These are phyloP conservation scores for Paracorniculantispora psalliotae DNA, from an alignment of 2,329 filamentous ascomycete species.

Conservation along the genomic window DNA sequence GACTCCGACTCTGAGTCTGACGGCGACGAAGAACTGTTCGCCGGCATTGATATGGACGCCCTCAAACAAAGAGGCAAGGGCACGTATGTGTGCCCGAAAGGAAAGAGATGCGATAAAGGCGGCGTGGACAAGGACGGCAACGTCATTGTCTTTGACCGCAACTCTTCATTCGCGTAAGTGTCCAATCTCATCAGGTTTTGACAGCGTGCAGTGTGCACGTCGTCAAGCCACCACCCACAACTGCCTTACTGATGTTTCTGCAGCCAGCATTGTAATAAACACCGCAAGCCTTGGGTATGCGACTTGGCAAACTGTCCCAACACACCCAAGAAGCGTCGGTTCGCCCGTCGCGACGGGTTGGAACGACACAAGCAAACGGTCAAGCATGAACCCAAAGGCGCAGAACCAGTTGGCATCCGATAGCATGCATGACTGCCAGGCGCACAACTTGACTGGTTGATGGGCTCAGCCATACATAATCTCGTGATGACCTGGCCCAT, in stretches of 20 bases:
- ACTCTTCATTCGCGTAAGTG: slow-evolving; percentile 36
- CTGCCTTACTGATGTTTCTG: background rate
- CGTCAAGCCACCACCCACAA: background rate
- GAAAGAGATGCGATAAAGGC: slow-evolving; percentile 33
- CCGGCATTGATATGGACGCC: slow-evolving; percentile 34
- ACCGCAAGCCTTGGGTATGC: slow-evolving; percentile 38
- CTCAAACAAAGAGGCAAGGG: slow-evolving; percentile 37
- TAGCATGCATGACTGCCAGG: background rate
- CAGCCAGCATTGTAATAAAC: slow-evolving; percentile 40
- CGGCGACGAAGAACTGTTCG: slow-evolving; percentile 32
- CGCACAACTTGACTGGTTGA: background rate
- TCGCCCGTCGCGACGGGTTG: slow-evolving; percentile 38
- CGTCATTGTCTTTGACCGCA: slow-evolving; percentile 35
- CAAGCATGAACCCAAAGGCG: slow-evolving; percentile 27
- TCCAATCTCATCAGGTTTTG: background rate
- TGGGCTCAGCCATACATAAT: background rate
- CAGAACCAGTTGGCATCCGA: background rate
- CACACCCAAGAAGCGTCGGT: slow-evolving; percentile 36
- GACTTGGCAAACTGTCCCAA: slow-evolving; percentile 35
- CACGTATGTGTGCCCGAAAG: slow-evolving; percentile 32
- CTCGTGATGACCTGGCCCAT: background rate
- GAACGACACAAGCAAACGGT: slow-evolving; percentile 37
- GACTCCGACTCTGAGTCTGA: slow-evolving; percentile 26
- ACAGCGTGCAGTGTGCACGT: background rate
- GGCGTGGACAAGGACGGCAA: slow-evolving; percentile 35